Evolutionary conservation across 73 alveolate genomes (phyloP).

Genomic region (Tetrahymena borealis): DNA sequence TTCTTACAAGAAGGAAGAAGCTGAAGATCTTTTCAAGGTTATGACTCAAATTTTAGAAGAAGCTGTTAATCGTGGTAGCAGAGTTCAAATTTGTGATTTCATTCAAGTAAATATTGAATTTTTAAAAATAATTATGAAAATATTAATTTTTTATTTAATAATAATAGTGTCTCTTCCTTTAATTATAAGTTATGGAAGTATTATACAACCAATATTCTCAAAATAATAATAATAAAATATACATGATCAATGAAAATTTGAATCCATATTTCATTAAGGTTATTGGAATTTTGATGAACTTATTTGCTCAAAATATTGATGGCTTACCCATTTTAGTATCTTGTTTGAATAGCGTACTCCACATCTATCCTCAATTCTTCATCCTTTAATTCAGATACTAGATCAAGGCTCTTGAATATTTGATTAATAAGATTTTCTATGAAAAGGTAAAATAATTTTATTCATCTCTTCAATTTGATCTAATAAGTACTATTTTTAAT

Average conservation of each 20-base stretch:
- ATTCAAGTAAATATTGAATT: neutral
- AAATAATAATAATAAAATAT: neutral
- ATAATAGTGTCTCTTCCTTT: neutral
- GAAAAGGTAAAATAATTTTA: neutral
- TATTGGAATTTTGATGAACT: neutral
- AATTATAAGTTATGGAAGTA: neutral
- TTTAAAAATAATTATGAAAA: neutral
- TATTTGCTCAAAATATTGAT: neutral
- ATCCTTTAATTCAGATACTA: neutral
- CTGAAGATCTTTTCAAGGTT: neutral
- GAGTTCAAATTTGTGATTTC: neutral
- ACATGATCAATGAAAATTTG: neutral
- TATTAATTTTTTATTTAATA: neutral
- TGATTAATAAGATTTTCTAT: neutral
- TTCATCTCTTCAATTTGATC: neutral
- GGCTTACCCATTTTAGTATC: neutral
- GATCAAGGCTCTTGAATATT: neutral
- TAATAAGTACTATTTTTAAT: neutral
- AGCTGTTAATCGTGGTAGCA: neutral
- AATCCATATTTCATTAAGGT: neutral
- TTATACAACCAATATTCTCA: neutral
- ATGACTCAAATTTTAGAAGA: neutral
- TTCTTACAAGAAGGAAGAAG: neutral
- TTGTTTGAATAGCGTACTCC: neutral
- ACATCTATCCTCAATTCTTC: neutral